Percentiles rank a stretch among this genome's conserved stretches.
Evolutionary conservation across 129 eudicot genomes (phyloP).

Genomic region (Pittosporum tobira): DNA sequence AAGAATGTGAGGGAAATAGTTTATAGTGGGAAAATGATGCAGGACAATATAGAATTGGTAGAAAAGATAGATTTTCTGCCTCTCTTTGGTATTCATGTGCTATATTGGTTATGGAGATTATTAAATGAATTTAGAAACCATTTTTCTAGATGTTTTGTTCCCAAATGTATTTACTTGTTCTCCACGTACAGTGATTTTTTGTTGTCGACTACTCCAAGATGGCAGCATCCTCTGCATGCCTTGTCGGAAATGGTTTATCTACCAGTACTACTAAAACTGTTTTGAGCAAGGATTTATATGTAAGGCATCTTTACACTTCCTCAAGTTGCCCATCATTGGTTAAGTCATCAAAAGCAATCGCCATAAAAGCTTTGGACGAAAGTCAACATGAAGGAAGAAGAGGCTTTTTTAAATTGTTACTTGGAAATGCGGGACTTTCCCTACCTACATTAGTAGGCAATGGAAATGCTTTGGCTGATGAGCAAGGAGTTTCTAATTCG

Average conservation of each 20-base stretch:
- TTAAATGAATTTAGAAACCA: not conserved
- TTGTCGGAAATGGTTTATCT: constrained; percentile 65
- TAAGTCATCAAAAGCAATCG: constrained; percentile 32
- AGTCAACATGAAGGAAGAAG: constrained; percentile 53
- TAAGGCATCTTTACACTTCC: constrained; percentile 30
- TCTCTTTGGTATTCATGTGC: not conserved
- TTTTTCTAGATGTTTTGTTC: not conserved
- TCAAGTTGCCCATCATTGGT: constrained; percentile 35
- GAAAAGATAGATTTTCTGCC: not conserved
- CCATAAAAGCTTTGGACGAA: constrained; percentile 48
- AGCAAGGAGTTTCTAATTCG: constrained; percentile 92
- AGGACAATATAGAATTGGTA: too few relatives aligned
- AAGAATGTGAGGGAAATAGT: too few relatives aligned
- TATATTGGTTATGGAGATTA: not conserved
- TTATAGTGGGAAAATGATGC: too few relatives aligned
- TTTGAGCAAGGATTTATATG: constrained; percentile 34
- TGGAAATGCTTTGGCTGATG: constrained; percentile 80
- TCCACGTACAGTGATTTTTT: not conserved
- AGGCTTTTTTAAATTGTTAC: constrained; percentile 65
- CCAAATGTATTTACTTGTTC: not conserved
- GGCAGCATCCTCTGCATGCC: constrained; percentile 80
- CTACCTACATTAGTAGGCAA: constrained; percentile 50
- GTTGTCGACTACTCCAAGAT: constrained; percentile 13
- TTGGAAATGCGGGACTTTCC: constrained; percentile 55
- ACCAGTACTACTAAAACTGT: constrained; percentile 26